Evolutionary conservation across 805 yeast species (phyloP), one percentile per base, ranked within the genome.

Genomic region (Saccharomyces jurei): DNA sequence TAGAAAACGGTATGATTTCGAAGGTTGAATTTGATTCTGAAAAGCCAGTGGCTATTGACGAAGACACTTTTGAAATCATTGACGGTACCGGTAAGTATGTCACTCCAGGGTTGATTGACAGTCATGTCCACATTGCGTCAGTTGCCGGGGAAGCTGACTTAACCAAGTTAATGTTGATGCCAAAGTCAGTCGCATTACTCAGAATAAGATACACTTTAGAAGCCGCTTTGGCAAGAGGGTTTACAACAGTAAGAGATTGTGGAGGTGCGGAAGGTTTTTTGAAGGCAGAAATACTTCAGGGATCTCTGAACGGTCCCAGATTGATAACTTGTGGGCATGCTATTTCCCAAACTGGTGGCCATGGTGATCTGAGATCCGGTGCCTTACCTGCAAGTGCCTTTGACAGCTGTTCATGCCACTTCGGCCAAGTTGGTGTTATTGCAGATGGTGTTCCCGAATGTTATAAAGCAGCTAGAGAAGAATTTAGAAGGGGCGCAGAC

Each of bases 291-390:
- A 28, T 56, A 2, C 31, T 44, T 3, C 54, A 56, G 14, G 58
- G 58, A 3, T 4, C 41, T n/a, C 8, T 56, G 9, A 41, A 29
- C 2, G 58, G 58, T 2, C 58, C 58, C 14, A 41, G 58, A 6
- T 17, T 56, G 13, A 56, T 56, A 13, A 56, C 54, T 22, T 56
- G 58, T 27, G 58, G 58, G 8, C 58, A 53, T 41, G 58, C 58
- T 13, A 56, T 56, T 41, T 56, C 58, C 6, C 58, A 56, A 50
- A 56, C 58, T 17, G 58, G 58, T 30, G 58, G 58, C 6, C 58
- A 56, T 41, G 58, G 58, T 6, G 58, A 56, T 28, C 46, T 56
- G 52, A 50, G 58, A 27, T 25, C 54, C 6, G 49, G 46, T 4
- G 47, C 50, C n/a, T 2, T 56, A 46, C 58, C 58, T 27, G 58